These are phyloP conservation scores for Rhinocladiella similis DNA, from an alignment of 2,329 filamentous ascomycete species.

Conservation along the genomic window DNA sequence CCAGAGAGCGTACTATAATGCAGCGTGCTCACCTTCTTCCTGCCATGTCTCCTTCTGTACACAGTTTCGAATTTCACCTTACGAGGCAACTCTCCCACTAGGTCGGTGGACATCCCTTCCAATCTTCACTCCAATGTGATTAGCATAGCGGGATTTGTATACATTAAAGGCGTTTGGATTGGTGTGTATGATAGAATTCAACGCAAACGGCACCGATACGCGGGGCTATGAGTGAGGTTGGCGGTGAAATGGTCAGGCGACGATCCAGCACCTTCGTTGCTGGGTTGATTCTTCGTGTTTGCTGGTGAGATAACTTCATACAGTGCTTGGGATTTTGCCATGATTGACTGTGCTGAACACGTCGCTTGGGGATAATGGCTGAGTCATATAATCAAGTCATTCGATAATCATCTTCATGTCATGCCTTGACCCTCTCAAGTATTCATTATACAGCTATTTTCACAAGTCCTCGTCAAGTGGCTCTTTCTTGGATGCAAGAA, in stretches of 20 bases:
- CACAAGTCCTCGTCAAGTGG: no score
- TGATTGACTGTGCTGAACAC: neutral
- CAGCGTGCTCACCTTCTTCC: no score
- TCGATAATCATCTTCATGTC: neutral
- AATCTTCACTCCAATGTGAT: slow-evolving; percentile 25
- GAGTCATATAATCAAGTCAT: neutral
- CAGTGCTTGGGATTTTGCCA: neutral
- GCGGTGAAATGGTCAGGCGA: neutral
- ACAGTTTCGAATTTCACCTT: neutral
- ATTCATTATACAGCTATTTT: neutral
- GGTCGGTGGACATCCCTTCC: slow-evolving; percentile 9
- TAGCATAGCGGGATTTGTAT: slow-evolving; percentile 25
- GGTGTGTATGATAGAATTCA: slow-evolving; percentile 18
- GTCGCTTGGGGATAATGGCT: neutral
- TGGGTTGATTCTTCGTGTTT: no score
- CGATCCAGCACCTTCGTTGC: no score
- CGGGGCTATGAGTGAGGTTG: neutral
- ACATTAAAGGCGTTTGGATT: slow-evolving; percentile 16
- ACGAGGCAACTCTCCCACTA: neutral
- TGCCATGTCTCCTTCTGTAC: neutral
- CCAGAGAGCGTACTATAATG: no score
- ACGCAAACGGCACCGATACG: neutral
- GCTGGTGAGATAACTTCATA: no score
- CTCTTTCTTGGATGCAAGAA: neutral
- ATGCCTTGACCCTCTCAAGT: neutral